Base-by-base conservation (phyloP, 1,284 basidiomycete species). In the Wolfiporia cocos region DNA sequence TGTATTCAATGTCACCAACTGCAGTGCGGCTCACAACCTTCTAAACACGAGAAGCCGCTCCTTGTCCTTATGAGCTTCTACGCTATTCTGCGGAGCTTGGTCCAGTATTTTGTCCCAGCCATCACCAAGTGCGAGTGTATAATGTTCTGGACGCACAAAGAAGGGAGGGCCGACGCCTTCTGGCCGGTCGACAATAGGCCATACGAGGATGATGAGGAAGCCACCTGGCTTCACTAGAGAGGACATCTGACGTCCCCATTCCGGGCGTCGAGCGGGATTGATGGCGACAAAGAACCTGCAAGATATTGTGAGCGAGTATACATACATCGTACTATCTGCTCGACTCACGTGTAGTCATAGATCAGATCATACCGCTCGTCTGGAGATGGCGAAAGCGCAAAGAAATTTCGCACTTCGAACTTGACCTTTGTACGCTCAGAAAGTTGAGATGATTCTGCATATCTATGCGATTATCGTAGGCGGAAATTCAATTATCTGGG, bases 271-370 rank as follows among this genome's bases (percentile, higher is more conserved):
- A 2, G 61, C 51, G 0, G 80, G 84, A 0, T 75, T 74, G 11
- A 87, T 78, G 0, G 84, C 82, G 28, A 81, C 81, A 49, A 86
- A 84, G 61, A 86, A 86, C 0, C 81, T 86, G 47, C 12, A 22
- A 35, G 6, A 35, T 19, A 18, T 9, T 29, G 26, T 29, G 18
- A 17, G 7, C 12, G 31, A 33, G 12, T 19, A 23, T 5, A 10
- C 28, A 24, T 6, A 40, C 7, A 15, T 26, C n/a, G 26, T 7
- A 28, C 26, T 28, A 28, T 14, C 11, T n/a, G n/a, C 11, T 7
- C 10, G 9, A 66, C 76, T 45, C 47, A 82, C 81, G 81, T 85
- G 55, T 83, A 81, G 55, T 86, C 84, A 49, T 79, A 81, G 15
- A 82, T 64, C 10, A 86, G 50, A 47, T 80, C 77, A 49, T 74